Conservation (phyloP, 192 early-diverging fungal genomes). For the Coemansia sp. region DNA sequence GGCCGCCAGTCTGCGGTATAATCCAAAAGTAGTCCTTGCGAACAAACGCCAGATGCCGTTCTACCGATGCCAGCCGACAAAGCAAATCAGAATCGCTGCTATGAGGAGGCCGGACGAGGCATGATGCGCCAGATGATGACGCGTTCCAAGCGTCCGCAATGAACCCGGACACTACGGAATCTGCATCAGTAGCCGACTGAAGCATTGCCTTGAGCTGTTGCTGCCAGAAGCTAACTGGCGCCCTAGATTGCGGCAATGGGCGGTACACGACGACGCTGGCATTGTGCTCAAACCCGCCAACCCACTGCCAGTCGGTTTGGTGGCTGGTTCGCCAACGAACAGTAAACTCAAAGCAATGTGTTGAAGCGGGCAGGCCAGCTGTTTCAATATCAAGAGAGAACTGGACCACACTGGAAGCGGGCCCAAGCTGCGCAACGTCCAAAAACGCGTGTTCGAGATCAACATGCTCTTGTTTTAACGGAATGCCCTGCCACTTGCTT, state of each 20-base stretch:
- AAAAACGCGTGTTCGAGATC: conserved; percentile 17
- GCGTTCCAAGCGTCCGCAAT: conserved; percentile 34
- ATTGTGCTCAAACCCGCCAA: conserved; percentile 20
- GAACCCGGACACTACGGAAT: not conserved
- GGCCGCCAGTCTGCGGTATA: conserved; percentile 11
- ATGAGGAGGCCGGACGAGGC: conserved; percentile 10
- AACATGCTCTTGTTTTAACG: not conserved
- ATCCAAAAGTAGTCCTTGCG: conserved; percentile 40
- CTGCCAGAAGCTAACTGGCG: conserved; percentile 22
- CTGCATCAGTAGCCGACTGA: not conserved
- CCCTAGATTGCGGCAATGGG: not conserved
- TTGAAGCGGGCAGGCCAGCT: not conserved
- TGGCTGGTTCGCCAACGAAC: conserved; percentile 24
- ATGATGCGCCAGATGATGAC: conserved; percentile 22
- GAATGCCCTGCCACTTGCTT: conserved; percentile 18
- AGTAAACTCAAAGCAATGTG: conserved; percentile 34
- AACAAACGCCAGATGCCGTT: conserved; percentile 29
- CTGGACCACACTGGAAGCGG: conserved; percentile 3
- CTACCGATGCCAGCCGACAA: conserved; percentile 19
- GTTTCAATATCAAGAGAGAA: conserved; percentile 19
- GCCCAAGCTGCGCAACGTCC: conserved; percentile 13
- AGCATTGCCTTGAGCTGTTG: conserved; percentile 20
- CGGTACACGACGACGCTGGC: conserved; percentile 21
- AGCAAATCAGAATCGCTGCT: not conserved
- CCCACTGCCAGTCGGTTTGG: conserved; percentile 26